Conservation (phyloP, 441 rosid genomes). For the Lagerstroemia fauriei region DNA sequence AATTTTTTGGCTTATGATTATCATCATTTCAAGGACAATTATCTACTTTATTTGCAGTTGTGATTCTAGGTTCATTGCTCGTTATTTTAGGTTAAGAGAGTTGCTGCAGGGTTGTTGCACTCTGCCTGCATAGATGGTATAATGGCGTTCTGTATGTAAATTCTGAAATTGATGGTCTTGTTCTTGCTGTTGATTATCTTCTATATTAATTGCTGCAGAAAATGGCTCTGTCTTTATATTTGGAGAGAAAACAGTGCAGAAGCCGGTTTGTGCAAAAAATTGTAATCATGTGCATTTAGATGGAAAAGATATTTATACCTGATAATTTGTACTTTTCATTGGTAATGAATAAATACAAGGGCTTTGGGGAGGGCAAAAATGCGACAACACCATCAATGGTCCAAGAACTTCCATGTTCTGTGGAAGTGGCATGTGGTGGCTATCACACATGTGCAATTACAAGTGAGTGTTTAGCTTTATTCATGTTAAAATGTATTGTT, state of each 20-base stretch:
- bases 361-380: constrained; percentile 51
- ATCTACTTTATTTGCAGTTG: constrained; percentile 19
- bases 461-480: constrained; percentile 44
- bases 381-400: constrained; percentile 58
- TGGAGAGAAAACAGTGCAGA: constrained; percentile 61
- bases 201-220: constrained; percentile 45
- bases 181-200: constrained; percentile 19
- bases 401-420: constrained; percentile 57
- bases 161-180: constrained; percentile 54
- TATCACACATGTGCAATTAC: constrained; percentile 86
- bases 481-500: background rate
- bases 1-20: constrained; percentile 23
- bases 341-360: constrained; percentile 42
- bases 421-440: constrained; percentile 88
- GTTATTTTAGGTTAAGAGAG: constrained; percentile 56
- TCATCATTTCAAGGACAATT: constrained; percentile 20
- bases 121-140: constrained; percentile 86
- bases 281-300: constrained; percentile 4
- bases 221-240: constrained; percentile 76
- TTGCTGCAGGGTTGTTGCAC: constrained; percentile 90
- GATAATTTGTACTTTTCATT: background rate
- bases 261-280: constrained; percentile 47
- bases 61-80: constrained; percentile 29
- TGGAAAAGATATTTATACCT: background rate
- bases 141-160: constrained; percentile 17